Conservation (phyloP, 129 eudicot genomes). For the Helichrysum umbraculigerum region DNA sequence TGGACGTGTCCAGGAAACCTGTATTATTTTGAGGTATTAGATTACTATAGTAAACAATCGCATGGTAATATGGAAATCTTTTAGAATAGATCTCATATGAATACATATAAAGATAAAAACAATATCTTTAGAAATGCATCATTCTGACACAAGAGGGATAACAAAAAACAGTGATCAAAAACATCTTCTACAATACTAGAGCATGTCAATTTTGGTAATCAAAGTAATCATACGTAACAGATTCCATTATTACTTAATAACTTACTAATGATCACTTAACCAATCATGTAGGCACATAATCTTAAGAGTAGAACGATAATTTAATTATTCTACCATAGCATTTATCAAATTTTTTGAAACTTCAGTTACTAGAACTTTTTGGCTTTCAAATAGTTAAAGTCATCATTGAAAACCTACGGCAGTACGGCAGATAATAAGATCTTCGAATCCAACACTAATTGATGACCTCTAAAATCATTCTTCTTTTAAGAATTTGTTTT, state of each 20-base stretch:
- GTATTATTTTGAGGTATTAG: constrained; percentile 35
- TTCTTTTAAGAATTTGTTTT: not conserved
- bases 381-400: not conserved
- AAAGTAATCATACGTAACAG: not conserved
- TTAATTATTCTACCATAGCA: not conserved
- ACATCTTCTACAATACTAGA: not conserved
- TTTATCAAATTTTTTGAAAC: no score
- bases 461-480: not conserved
- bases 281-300: not conserved
- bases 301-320: not conserved
- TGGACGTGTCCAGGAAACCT: constrained; percentile 38
- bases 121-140: not conserved
- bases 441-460: not conserved
- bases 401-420: not conserved
- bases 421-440: not conserved
- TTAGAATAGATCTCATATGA: constrained; percentile 7
- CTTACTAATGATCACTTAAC: not conserved
- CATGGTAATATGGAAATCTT: constrained; percentile 3
- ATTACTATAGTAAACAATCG: constrained; percentile 38
- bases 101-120: constrained; percentile 12
- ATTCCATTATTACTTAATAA: not conserved
- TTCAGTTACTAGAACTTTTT: not conserved
- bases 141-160: not conserved
- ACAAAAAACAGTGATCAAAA: not conserved
- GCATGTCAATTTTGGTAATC: not conserved